Evolutionary conservation across 345 rosid species (phyloP).

Genomic region (Arabidopsis arenosa): DNA sequence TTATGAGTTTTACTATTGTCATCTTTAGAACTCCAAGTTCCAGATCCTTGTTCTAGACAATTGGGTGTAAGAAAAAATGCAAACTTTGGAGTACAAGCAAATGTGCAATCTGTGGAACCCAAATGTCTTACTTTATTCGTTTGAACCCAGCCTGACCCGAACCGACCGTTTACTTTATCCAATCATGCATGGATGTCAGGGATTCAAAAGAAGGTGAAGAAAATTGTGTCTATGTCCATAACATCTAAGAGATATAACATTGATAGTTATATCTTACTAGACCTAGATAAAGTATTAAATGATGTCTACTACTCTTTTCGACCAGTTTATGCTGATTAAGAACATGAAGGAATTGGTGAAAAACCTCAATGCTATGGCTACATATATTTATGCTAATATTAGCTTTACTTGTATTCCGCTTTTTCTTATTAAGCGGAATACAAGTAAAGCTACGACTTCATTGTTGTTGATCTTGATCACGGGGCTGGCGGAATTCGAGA

Average conservation of each 20-base stretch:
- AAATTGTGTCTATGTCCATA: slow-evolving; percentile 33
- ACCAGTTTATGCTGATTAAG: slow-evolving; percentile 39
- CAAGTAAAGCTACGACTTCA: no score
- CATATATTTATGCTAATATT: slow-evolving; percentile 53
- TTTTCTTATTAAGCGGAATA: not conserved
- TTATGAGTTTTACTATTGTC: no score
- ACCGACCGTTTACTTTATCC: no score
- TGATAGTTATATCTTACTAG: slow-evolving; percentile 28
- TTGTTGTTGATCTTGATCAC: no score
- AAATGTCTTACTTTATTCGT: no score
- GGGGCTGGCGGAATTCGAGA: no score
- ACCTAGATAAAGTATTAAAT: slow-evolving; percentile 47
- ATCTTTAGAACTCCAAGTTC: no score
- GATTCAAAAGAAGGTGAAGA: slow-evolving; percentile 51
- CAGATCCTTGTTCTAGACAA: no score
- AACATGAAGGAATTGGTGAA: slow-evolving; percentile 50
- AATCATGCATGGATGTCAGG: slow-evolving; percentile 20
- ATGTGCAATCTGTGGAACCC: no score
- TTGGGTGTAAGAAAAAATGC: no score
- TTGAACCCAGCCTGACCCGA: no score
- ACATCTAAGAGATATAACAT: slow-evolving; percentile 42
- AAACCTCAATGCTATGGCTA: slow-evolving; percentile 50
- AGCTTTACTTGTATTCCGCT: not conserved
- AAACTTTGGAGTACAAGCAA: no score
- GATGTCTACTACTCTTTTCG: slow-evolving; percentile 42